Conservation (phyloP, 768 basidiomycete genomes). For the Rhodotorula babjevae region DNA sequence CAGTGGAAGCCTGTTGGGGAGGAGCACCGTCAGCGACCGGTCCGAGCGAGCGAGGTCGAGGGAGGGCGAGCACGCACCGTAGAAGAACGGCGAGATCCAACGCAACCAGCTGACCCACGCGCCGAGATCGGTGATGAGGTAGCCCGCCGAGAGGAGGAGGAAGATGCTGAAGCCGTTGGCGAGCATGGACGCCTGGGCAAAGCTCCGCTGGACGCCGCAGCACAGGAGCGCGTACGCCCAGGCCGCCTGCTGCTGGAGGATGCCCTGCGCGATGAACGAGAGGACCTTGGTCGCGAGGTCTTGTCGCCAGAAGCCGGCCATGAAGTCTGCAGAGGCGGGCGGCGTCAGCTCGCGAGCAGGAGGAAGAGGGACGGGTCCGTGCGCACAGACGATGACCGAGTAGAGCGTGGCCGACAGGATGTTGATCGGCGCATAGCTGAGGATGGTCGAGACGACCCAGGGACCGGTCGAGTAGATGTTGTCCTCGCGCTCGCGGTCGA, state of each 20-base stretch:
- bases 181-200: slow-evolving; percentile 47
- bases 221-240: slow-evolving; percentile 45
- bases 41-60: too few species aligned
- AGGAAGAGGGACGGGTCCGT: too few species aligned
- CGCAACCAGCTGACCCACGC: slow-evolving; percentile 47
- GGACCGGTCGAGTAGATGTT: slow-evolving; percentile 46
- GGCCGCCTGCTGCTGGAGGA: slow-evolving; percentile 32
- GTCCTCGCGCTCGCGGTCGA: slow-evolving; percentile 53
- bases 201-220: slow-evolving; percentile 45
- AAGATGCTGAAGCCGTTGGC: slow-evolving; percentile 43
- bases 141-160: not conserved
- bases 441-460: slow-evolving; percentile 49
- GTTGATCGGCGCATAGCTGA: slow-evolving; percentile 50
- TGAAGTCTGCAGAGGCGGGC: slow-evolving; percentile 11
- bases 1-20: slow-evolving; percentile 43
- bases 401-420: slow-evolving; percentile 46
- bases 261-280: slow-evolving; percentile 45
- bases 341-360: not conserved
- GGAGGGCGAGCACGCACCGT: not conserved
- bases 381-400: slow-evolving; percentile 41
- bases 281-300: slow-evolving; percentile 48
- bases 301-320: slow-evolving; percentile 47
- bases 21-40: not conserved
- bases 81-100: slow-evolving; percentile 46
- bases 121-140: slow-evolving; percentile 26